Conservation (phyloP, 169 alveolate species). For the Plasmodium gonderi region DNA sequence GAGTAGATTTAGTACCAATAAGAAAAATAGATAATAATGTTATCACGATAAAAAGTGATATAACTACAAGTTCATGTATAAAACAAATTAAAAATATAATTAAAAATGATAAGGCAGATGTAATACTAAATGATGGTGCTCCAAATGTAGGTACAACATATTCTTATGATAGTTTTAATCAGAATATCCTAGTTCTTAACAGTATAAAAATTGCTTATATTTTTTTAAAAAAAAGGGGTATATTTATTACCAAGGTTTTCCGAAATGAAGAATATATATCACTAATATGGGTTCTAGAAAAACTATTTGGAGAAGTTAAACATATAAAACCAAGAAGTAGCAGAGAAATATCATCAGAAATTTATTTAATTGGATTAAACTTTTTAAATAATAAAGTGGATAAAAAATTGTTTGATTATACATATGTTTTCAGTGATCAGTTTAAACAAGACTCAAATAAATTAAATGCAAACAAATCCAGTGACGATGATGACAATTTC, state of each 20-base stretch:
- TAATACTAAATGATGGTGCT: constrained; percentile 99
- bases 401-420: constrained; percentile 96
- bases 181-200: constrained; percentile 95
- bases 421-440: constrained; percentile 91
- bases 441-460: constrained; percentile 55
- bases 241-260: constrained; percentile 81
- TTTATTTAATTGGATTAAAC: constrained; percentile 96
- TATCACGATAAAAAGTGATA: constrained; percentile 95
- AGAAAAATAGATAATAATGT: constrained; percentile 96
- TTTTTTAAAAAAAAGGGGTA: constrained; percentile 82
- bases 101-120: constrained; percentile 95
- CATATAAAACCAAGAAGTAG: constrained; percentile 99
- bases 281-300: constrained; percentile 95
- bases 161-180: constrained; percentile 98
- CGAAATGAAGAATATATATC: constrained; percentile 95
- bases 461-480: constrained; percentile 40
- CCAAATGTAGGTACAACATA: constrained; percentile 99
- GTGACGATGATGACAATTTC: constrained; percentile 76
- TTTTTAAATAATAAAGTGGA: constrained; percentile 96
- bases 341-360: constrained; percentile 98
- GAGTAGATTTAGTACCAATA: constrained; percentile 98
- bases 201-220: constrained; percentile 94
- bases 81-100: constrained; percentile 71
- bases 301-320: constrained; percentile 96
- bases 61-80: constrained; percentile 82